Evolutionary conservation across 208 protist species (phyloP), one percentile per base, ranked within the genome.

Genomic region (Leishmania amazonensis): DNA sequence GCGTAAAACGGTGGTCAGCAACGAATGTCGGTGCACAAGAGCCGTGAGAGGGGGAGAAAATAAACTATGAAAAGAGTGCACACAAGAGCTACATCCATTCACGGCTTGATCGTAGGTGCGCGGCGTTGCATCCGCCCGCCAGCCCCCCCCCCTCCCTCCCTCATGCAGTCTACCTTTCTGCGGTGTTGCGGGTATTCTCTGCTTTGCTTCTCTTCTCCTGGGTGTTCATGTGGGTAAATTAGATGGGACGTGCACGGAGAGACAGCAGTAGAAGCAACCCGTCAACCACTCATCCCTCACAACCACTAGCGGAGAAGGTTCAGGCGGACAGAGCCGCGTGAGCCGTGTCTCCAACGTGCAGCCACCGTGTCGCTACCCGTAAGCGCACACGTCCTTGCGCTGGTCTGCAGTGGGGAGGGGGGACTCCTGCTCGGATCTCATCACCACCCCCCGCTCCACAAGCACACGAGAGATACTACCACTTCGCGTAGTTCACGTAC

Each of bases 401-500:
- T 54, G 1, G 15, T 5, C 51, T 62, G 57, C 1, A 24, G 28
- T 62, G 57, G 0, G 57, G 24, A 8, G 28, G 57, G 24, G 28
- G 28, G 57, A 24, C 24, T 31, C 57, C 57, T 62, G 57, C 19
- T 31, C 57, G 6, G 9, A 62, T 62, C 28, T 15, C 28, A 31
- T 38, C 21, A 8, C 47, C 21, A 19, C 7, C 21, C 19, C 19
- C n/a, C 79, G 11, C n/a, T 47, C 71, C 35, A 19, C 57, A 35
- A 5, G 21, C 40, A 75, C 49, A 81, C 47, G 15, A 40, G 13
- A 45, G 1, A 57, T 35, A 40, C 62, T 86, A 80, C 77, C 73
- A 84, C 28, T 70, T 49, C 3, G 75, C 74, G 35, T 79, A 85
- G 78, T 85, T 85, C 28, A 77, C 40, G 62, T 83, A 92, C 35